These are phyloP conservation scores for Fraxinus pennsylvanica DNA, from an alignment of 257 asterid species.

Conservation along the genomic window DNA sequence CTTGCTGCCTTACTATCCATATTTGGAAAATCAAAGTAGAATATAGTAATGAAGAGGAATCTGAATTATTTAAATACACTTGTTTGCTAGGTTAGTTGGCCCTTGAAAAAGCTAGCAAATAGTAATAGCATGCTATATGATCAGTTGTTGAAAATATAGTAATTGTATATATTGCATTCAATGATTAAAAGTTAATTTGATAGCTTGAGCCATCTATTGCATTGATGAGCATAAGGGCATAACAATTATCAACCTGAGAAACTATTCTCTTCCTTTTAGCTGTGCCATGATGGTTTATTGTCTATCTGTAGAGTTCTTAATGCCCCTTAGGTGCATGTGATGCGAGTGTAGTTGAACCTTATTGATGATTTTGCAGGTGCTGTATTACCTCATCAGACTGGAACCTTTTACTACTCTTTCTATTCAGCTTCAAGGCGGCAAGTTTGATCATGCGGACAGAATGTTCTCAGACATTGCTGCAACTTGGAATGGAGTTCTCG, in stretches of 20 bases:
- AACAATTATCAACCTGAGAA: conserved; percentile 11
- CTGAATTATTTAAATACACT: conserved; percentile 12
- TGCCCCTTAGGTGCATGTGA: conserved; percentile 11
- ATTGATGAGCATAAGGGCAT: conserved; percentile 12
- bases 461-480: conserved; percentile 91
- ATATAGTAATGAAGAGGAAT: conserved; percentile 5
- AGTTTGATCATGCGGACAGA: conserved; percentile 98
- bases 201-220: conserved; percentile 18
- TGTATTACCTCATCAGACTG: conserved; percentile 85
- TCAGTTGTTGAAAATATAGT: conserved; percentile 14
- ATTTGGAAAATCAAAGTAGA: conserved; percentile 1
- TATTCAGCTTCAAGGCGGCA: conserved; percentile 97
- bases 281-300: background rate
- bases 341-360: conserved; percentile 29
- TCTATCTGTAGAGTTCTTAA: background rate
- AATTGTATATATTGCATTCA: conserved; percentile 9
- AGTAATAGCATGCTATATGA: conserved; percentile 16
- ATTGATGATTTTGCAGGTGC: conserved; percentile 56
- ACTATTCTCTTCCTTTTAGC: conserved; percentile 20
- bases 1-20: background rate
- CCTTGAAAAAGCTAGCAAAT: conserved; percentile 20
- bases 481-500: conserved; percentile 95
- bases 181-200: conserved; percentile 7
- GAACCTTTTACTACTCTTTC: conserved; percentile 98
- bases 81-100: background rate